Percentiles rank a stretch among this genome's conserved stretches.
These are phyloP conservation scores for Russula foetens DNA, from an alignment of 768 basidiomycete genomes.

Conservation along the genomic window DNA sequence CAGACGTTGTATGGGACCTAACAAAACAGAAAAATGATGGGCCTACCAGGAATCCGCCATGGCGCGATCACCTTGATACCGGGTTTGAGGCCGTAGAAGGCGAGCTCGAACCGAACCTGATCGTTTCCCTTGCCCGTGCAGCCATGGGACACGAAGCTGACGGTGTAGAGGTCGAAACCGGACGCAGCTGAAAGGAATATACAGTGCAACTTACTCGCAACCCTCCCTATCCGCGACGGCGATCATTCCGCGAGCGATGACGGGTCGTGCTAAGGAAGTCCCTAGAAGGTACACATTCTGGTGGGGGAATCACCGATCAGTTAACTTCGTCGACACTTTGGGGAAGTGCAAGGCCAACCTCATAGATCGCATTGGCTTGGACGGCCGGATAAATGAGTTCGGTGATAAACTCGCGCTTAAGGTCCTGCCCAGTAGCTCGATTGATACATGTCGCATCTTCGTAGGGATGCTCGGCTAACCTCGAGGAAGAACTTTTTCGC, in stretches of 20 bases:
- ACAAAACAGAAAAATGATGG: background rate
- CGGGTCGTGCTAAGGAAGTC: conserved; percentile 94
- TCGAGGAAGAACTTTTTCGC: conserved; percentile 95
- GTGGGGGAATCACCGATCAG: background rate
- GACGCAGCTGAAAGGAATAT: background rate
- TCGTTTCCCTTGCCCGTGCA: conserved; percentile 99
- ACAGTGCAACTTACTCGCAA: conserved; percentile 70
- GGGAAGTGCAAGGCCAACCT: conserved; percentile 40
- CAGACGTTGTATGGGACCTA: background rate
- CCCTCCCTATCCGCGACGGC: conserved; percentile 81
- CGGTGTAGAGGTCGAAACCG: background rate
- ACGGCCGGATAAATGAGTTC: conserved; percentile 97
- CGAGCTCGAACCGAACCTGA: conserved; percentile 98
- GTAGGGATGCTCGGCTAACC: conserved; percentile 31
- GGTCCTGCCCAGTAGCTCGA: conserved; percentile 46
- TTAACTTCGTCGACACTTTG: background rate
- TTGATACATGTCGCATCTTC: background rate
- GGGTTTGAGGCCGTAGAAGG: conserved; percentile 97
- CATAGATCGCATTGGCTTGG: conserved; percentile 98
- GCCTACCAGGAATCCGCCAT: conserved; percentile 87
- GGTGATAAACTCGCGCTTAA: conserved; percentile 90
- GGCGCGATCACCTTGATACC: conserved; percentile 99
- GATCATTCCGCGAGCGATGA: conserved; percentile 99
- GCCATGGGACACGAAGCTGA: conserved; percentile 90
- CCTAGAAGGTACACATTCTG: conserved; percentile 96